Percentiles rank a stretch among this genome's conserved stretches.
phyloP scores from a whole-genome alignment of 768 basidiomycete species.

The Tylopilus vinaceipallidus region DNA sequence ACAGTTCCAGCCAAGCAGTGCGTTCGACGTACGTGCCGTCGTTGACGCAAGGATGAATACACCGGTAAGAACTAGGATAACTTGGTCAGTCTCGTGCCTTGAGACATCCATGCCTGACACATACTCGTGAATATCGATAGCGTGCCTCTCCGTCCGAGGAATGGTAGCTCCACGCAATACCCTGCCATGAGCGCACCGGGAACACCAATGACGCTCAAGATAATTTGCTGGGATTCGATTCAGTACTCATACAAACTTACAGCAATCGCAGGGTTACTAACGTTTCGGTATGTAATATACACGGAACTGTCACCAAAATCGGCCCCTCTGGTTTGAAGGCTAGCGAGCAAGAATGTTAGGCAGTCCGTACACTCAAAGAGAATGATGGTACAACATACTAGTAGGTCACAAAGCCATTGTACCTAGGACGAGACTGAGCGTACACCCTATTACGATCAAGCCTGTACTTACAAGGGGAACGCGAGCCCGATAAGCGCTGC shows the following conservation, averaged over 20 bases:
- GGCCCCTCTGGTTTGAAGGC: conserved; percentile 63
- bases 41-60: conserved; percentile 58
- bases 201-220: conserved; percentile 54
- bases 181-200: conserved; percentile 59
- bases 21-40: conserved; percentile 50
- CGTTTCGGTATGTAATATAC: conserved; percentile 74
- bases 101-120: conserved; percentile 2
- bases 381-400: conserved; percentile 34
- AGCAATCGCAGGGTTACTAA: conserved; percentile 22
- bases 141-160: conserved; percentile 53
- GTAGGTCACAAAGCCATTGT: conserved; percentile 53
- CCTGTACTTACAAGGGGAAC: conserved; percentile 54
- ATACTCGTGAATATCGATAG: conserved; percentile 48
- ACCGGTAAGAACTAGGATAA: conserved; percentile 43
- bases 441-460: neutral
- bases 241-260: neutral
- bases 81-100: neutral
- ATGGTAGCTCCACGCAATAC: conserved; percentile 48
- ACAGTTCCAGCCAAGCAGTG: conserved; percentile 58
- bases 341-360: conserved; percentile 23
- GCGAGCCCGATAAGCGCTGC: conserved; percentile 74
- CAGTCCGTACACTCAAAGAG: neutral
- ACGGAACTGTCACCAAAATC: conserved; percentile 67
- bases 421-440: conserved; percentile 28
- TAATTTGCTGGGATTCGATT: conserved; percentile 43